A percentile compares a stretch with the other conserved stretches of the same genome.
phyloP scores from a whole-genome alignment of 2,329 filamentous ascomycete species.

The Pestalotiopsis sp. region DNA sequence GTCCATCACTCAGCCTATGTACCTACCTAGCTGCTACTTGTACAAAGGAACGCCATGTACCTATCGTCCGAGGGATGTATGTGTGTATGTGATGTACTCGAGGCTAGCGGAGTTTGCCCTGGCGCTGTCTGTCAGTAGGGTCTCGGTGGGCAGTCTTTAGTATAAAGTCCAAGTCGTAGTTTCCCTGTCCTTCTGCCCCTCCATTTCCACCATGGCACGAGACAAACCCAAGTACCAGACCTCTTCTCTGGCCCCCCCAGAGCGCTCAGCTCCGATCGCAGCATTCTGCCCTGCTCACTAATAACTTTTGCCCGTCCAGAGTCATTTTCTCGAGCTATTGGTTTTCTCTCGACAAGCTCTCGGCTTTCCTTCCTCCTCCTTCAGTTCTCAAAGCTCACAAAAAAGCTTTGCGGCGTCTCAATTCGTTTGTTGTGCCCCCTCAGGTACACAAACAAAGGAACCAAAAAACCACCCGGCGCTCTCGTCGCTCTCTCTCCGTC shows the following conservation, averaged over 20 bases:
- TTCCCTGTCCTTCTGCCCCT: conserved; percentile 33
- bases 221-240: conserved; percentile 36
- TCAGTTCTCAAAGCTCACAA: too few relatives aligned
- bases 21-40: too few relatives aligned
- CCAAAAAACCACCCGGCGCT: background rate
- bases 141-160: conserved; percentile 14
- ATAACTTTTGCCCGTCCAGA: conserved; percentile 18
- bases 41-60: too few relatives aligned
- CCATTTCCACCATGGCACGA: conserved; percentile 42
- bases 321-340: conserved; percentile 3
- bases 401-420: background rate
- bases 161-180: conserved; percentile 42
- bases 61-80: background rate
- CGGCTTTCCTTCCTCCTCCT: background rate
- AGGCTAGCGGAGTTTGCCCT: conserved; percentile 7
- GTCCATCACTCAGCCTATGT: too few relatives aligned
- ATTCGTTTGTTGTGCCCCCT: background rate
- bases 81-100: background rate
- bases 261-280: conserved; percentile 22
- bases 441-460: background rate
- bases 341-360: background rate
- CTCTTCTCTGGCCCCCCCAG: conserved; percentile 33
- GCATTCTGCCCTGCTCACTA: conserved; percentile 1
- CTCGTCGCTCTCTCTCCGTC: background rate
- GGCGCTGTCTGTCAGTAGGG: conserved; percentile 2